These are phyloP conservation scores for Solanum bulbocastanum DNA, from an alignment of 257 asterid genomes.

Conservation along the genomic window DNA sequence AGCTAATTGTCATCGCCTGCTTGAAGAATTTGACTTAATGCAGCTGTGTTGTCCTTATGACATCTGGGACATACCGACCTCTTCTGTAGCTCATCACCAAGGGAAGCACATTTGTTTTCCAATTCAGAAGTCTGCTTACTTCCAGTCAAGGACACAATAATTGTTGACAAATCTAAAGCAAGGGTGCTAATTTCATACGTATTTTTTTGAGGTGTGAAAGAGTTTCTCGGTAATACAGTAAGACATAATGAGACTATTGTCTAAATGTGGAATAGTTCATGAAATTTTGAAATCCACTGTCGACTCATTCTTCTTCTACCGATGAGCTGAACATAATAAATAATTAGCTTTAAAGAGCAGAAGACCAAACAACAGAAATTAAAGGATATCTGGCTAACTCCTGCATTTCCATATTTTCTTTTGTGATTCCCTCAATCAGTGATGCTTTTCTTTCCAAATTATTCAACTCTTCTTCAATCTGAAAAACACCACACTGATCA, in stretches of 20 bases:
- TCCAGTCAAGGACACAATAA: constrained; percentile 42
- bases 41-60: constrained; percentile 58
- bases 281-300: background rate
- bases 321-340: background rate
- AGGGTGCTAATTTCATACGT: background rate
- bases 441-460: constrained; percentile 38
- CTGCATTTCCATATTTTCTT: constrained; percentile 52
- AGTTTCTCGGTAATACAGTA: background rate
- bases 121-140: constrained; percentile 55
- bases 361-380: constrained; percentile 1
- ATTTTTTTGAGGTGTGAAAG: background rate
- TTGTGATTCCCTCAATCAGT: constrained; percentile 45
- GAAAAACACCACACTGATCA: constrained; percentile 15
- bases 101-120: constrained; percentile 50
- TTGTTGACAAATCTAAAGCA: constrained; percentile 1
- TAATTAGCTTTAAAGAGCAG: background rate
- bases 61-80: constrained; percentile 53
- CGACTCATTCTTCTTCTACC: background rate
- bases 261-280: background rate
- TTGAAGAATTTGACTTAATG: constrained; percentile 37
- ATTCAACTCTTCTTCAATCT: constrained; percentile 54
- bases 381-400: constrained; percentile 78
- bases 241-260: background rate
- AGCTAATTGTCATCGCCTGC: constrained; percentile 17
- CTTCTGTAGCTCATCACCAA: constrained; percentile 68